Evolutionary conservation across 805 yeast species (phyloP).

Genomic region (Wickerhamiella australiensis): DNA sequence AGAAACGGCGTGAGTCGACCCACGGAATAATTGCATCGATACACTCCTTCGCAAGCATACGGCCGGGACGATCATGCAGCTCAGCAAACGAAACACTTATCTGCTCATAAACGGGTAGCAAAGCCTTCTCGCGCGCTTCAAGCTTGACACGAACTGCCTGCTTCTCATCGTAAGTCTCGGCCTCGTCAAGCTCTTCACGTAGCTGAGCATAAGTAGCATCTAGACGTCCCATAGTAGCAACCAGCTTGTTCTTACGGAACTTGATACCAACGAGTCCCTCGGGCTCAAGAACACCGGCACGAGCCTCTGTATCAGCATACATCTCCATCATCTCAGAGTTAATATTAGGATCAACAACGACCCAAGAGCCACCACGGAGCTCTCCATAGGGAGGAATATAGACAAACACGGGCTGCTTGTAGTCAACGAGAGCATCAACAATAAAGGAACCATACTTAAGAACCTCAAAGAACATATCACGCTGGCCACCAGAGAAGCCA

Average conservation of each 20-base stretch:
- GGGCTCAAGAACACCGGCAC: constrained; percentile 98
- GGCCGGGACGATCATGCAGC: constrained; percentile 91
- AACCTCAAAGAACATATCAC: constrained; percentile 98
- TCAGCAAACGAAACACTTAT: constrained; percentile 94
- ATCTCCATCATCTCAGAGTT: constrained; percentile 97
- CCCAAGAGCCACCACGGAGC: constrained; percentile 99
- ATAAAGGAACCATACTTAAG: constrained; percentile 93
- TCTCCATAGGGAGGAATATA: constrained; percentile 98
- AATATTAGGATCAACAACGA: constrained; percentile 97
- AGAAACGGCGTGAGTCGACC: constrained; percentile 81
- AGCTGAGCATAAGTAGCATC: constrained; percentile 60
- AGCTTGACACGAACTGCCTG: constrained; percentile 53
- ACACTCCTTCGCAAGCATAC: constrained; percentile 92
- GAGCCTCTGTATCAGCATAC: constrained; percentile 91
- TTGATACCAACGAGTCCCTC: constrained; percentile 99
- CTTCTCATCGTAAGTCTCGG: constrained; percentile 52
- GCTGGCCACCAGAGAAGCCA: constrained; percentile 99
- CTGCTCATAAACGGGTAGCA: constrained; percentile 84
- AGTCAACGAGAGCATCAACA: constrained; percentile 92
- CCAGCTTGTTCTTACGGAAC: constrained; percentile 83
- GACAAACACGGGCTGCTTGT: constrained; percentile 91
- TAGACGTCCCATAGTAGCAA: constrained; percentile 82
- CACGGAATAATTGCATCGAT: constrained; percentile 77
- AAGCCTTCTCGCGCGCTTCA: constrained; percentile 61
- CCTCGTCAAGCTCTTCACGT: constrained; percentile 39